These are phyloP conservation scores for Chaetoceros tenuissimus DNA, from an alignment of 108 stramenopile species.

Conservation along the genomic window DNA sequence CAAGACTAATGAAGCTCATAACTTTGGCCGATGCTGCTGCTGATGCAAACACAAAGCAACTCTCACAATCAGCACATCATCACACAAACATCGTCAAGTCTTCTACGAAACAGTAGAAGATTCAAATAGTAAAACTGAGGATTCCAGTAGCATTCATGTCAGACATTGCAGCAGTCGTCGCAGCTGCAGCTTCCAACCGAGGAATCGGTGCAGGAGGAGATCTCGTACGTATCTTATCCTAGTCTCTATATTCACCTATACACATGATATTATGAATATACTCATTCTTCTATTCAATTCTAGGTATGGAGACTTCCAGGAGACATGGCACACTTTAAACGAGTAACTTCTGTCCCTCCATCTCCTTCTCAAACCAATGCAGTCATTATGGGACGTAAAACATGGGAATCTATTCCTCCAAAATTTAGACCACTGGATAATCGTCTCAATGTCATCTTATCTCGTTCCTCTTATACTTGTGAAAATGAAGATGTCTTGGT, in stretches of 20 bases:
- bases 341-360: constrained; percentile 47
- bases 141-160: constrained; percentile 40
- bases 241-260: not conserved
- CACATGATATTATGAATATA: not conserved
- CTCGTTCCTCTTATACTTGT: constrained; percentile 25
- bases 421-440: constrained; percentile 89
- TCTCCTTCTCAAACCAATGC: constrained; percentile 71
- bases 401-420: constrained; percentile 94
- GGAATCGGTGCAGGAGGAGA: constrained; percentile 63
- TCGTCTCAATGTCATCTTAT: constrained; percentile 92
- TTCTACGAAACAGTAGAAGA: too few relatives aligned
- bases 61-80: too few relatives aligned
- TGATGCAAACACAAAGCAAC: too few relatives aligned
- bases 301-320: constrained; percentile 75
- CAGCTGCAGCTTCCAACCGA: constrained; percentile 42
- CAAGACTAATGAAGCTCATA: too few relatives aligned
- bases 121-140: constrained; percentile 37
- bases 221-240: constrained; percentile 32
- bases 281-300: constrained; percentile 3
- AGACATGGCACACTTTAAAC: constrained; percentile 79
- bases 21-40: too few relatives aligned
- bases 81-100: too few relatives aligned
- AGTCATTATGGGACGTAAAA: constrained; percentile 99
- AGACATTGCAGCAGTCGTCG: constrained; percentile 60
- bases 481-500: constrained; percentile 55